Conservation (phyloP, 441 rosid genomes). For the Theobroma grandiflorum region DNA sequence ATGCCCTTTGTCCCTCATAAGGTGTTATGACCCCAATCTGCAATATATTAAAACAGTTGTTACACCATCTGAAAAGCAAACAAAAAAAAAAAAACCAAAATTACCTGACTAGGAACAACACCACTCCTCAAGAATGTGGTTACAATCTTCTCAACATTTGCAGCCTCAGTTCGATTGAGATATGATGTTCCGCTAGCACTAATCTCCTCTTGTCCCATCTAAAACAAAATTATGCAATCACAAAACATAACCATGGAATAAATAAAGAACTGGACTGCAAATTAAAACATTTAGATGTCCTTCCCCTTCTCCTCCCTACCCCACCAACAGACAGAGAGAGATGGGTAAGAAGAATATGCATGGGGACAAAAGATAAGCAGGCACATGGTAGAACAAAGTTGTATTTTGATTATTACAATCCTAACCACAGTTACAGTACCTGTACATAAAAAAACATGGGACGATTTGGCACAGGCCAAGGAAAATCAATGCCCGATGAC, state of each 20-base stretch:
- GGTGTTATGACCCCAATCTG: slow-evolving; percentile 99
- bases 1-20: slow-evolving; percentile 98
- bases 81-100: not conserved
- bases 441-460: slow-evolving; percentile 99
- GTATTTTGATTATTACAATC: not conserved
- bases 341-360: not conserved
- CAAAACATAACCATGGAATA: slow-evolving; percentile 24
- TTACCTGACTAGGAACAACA: slow-evolving; percentile 95
- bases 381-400: not conserved
- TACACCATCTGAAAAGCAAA: slow-evolving; percentile 5
- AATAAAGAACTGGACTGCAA: not conserved
- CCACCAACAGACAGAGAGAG: not conserved
- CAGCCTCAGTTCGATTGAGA: slow-evolving; percentile 99
- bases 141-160: slow-evolving; percentile 99
- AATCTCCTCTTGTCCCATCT: slow-evolving; percentile 99
- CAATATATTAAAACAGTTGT: slow-evolving; percentile 15
- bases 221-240: slow-evolving; percentile 42
- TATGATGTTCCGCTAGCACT: slow-evolving; percentile 99
- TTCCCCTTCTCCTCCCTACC: not conserved
- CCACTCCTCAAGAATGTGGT: slow-evolving; percentile 98
- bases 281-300: not conserved
- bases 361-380: no score
- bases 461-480: slow-evolving; percentile 99
- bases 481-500: slow-evolving; percentile 92
- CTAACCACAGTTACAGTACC: slow-evolving; percentile 48